Evolutionary conservation across 2,329 filamentous ascomycete species (phyloP).

Genomic region (Akanthomyces dipterigenus): DNA sequence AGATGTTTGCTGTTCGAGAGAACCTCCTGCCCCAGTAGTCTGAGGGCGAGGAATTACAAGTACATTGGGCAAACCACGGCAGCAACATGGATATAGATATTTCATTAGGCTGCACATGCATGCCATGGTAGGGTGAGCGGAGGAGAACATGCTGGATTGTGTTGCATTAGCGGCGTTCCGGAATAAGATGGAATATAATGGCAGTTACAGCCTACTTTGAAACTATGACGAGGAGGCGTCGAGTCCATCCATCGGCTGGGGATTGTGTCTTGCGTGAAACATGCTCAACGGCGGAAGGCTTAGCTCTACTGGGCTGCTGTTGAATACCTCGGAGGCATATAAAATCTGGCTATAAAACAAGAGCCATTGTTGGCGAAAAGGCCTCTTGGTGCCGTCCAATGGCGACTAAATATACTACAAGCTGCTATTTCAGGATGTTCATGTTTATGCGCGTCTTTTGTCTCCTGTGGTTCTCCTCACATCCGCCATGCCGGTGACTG

Average conservation of each 20-base stretch:
- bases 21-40: constrained; percentile 53
- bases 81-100: constrained; percentile 1
- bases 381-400: not conserved
- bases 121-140: not conserved
- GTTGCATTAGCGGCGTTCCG: constrained; percentile 38
- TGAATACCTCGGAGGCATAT: not conserved
- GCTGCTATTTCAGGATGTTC: not conserved
- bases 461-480: not conserved
- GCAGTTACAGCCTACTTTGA: constrained; percentile 28
- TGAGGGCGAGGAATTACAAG: not conserved
- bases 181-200: constrained; percentile 32
- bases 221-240: constrained; percentile 17
- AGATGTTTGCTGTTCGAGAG: constrained; percentile 94
- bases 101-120: constrained; percentile 1
- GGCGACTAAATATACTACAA: not conserved
- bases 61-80: not conserved
- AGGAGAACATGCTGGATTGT: constrained; percentile 22
- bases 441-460: not conserved
- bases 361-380: not conserved
- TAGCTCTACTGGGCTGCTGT: not conserved
- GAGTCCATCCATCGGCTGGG: not conserved
- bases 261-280: not conserved
- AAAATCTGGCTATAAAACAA: not conserved
- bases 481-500: too few relatives aligned
- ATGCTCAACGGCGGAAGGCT: not conserved